A percentile compares a stretch with the other conserved stretches of the same genome.
Evolutionary conservation across 495 filamentous ascomycete genomes (phyloP).

Genomic region (Aspergillus leporis): DNA sequence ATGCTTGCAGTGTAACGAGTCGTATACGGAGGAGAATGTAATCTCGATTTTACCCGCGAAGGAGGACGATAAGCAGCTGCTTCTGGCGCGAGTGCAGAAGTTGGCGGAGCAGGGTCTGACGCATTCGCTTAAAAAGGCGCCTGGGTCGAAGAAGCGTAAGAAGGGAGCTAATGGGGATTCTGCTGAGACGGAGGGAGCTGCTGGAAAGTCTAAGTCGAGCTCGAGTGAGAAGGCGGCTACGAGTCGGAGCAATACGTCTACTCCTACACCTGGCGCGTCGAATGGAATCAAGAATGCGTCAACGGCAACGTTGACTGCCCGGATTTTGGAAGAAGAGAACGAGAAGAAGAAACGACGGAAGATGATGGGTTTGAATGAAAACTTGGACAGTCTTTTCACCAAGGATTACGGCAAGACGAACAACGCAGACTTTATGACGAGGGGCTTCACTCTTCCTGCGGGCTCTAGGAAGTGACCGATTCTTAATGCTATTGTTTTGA

Average conservation of each 20-base stretch:
- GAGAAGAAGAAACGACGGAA: constrained; percentile 79
- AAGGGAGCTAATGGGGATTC: constrained; percentile 45
- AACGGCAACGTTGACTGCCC: constrained; percentile 80
- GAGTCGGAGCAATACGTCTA: constrained; percentile 29
- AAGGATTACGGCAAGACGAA: constrained; percentile 52
- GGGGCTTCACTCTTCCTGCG: constrained; percentile 67
- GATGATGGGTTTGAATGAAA: constrained; percentile 63
- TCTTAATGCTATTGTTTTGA: constrained; percentile 2
- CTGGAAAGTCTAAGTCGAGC: not conserved
- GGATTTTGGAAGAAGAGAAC: constrained; percentile 82
- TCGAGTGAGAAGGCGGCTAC: constrained; percentile 13
- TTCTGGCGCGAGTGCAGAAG: constrained; percentile 62
- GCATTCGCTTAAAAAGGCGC: constrained; percentile 84
- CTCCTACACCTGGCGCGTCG: constrained; percentile 31
- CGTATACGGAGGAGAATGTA: constrained; percentile 73
- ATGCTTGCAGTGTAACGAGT: constrained; percentile 70
- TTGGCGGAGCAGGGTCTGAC: constrained; percentile 72
- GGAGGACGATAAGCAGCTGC: constrained; percentile 65
- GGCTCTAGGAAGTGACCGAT: constrained; percentile 26
- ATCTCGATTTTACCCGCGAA: constrained; percentile 78
- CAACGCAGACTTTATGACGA: constrained; percentile 73
- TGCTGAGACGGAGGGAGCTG: not conserved
- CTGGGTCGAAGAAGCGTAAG: constrained; percentile 69
- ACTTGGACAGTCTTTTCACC: constrained; percentile 69
- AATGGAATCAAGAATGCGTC: constrained; percentile 80